Evolutionary conservation across 768 basidiomycete species (phyloP).

Genomic region (Tulasnella sp.): DNA sequence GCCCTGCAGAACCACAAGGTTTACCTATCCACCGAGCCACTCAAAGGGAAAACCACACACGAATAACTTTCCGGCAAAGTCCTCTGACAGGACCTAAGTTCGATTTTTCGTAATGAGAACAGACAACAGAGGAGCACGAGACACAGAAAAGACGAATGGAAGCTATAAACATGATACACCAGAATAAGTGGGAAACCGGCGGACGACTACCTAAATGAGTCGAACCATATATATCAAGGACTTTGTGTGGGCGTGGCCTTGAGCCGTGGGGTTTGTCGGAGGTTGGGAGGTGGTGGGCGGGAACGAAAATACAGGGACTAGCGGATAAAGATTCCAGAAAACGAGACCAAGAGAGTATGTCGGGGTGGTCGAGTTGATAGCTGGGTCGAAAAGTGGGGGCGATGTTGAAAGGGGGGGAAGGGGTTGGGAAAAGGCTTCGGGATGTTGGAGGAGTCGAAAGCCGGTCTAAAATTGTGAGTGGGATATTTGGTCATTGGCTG

Average conservation of each 20-base stretch:
- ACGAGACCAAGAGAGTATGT: neutral
- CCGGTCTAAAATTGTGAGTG: neutral
- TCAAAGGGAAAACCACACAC: neutral
- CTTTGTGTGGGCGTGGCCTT: neutral
- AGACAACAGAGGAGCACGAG: neutral
- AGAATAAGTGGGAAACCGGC: neutral
- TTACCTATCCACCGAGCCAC: neutral
- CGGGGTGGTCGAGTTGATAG: neutral
- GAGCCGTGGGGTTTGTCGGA: neutral
- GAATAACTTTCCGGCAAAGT: neutral
- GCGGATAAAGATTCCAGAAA: neutral
- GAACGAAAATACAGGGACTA: neutral
- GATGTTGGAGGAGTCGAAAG: neutral
- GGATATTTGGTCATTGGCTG: neutral
- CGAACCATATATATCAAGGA: neutral
- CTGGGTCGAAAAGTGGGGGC: neutral
- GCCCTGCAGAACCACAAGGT: neutral
- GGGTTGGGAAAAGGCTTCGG: neutral
- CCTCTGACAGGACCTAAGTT: neutral
- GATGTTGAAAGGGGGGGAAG: neutral
- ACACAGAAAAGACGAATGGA: neutral
- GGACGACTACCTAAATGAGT: neutral
- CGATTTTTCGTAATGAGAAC: neutral
- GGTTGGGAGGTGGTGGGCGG: neutral
- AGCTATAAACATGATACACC: neutral